Evolutionary conservation across 2,329 filamentous ascomycete species (phyloP).

Genomic region (Trichothecium sympodiale): DNA sequence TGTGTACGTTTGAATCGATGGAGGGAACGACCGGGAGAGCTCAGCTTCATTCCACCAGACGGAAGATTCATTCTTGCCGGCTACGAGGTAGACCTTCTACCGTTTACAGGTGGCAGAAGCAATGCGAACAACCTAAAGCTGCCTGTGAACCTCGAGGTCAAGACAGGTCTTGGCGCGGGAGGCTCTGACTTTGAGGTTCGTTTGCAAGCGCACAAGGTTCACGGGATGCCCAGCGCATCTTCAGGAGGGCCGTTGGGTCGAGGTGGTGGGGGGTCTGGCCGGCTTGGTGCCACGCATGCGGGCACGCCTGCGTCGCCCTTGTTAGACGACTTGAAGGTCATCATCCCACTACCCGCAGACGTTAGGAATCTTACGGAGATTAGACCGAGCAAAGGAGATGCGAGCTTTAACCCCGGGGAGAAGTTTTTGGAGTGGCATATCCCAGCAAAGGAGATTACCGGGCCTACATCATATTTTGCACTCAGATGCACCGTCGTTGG

Average conservation of each 20-base stretch:
- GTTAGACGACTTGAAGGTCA: slow-evolving; percentile 68
- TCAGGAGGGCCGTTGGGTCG: slow-evolving; percentile 3
- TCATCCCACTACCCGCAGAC: slow-evolving; percentile 64
- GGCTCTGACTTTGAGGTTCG: slow-evolving; percentile 86
- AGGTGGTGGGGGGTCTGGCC: slow-evolving; percentile 27
- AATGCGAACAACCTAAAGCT: slow-evolving; percentile 60
- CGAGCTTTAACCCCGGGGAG: slow-evolving; percentile 65
- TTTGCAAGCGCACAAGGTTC: slow-evolving; percentile 58
- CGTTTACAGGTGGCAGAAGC: slow-evolving; percentile 49
- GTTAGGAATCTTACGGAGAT: slow-evolving; percentile 80
- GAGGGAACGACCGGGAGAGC: slow-evolving; percentile 76
- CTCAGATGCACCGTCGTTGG: slow-evolving; percentile 75
- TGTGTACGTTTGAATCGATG: slow-evolving; percentile 86
- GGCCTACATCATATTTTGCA: slow-evolving; percentile 56
- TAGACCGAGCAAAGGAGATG: slow-evolving; percentile 71
- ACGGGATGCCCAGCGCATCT: slow-evolving; percentile 29
- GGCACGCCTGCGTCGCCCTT: slow-evolving; percentile 47
- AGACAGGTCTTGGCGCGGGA: slow-evolving; percentile 61
- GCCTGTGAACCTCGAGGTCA: slow-evolving; percentile 72
- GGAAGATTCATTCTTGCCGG: slow-evolving; percentile 87
- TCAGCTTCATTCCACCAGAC: slow-evolving; percentile 95
- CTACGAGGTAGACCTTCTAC: slow-evolving; percentile 87
- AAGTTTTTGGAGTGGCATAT: slow-evolving; percentile 73
- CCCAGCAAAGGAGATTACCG: slow-evolving; percentile 61
- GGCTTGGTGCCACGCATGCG: slow-evolving; percentile 28